Conservation (phyloP, 2,329 filamentous ascomycete genomes). For the Hypoxylon sp. region DNA sequence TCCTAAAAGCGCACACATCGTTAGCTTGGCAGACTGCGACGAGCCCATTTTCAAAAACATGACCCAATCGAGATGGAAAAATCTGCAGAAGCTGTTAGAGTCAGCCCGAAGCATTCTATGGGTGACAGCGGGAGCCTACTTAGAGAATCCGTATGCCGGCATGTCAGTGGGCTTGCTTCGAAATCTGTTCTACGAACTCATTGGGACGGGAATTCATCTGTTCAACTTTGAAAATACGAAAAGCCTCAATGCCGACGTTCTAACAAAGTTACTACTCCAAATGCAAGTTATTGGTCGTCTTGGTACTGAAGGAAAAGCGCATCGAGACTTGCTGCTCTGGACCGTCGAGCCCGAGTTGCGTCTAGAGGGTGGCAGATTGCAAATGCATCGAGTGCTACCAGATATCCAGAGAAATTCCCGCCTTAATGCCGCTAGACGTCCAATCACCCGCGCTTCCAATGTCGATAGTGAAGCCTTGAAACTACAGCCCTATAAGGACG, state of each 20-base stretch:
- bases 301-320: background rate
- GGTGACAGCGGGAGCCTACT: background rate
- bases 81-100: background rate
- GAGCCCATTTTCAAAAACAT: background rate
- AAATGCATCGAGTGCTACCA: background rate
- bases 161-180: background rate
- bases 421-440: background rate
- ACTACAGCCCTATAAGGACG: background rate
- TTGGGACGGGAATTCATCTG: background rate
- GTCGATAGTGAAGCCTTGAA: background rate
- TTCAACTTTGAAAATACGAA: background rate
- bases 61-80: background rate
- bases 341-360: background rate
- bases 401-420: background rate
- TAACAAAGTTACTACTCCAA: background rate
- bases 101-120: background rate
- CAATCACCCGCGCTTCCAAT: background rate
- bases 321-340: background rate
- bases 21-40: background rate
- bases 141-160: background rate
- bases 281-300: background rate
- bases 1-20: background rate
- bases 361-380: background rate
- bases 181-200: background rate
- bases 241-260: background rate